phyloP scores from a whole-genome alignment of 345 rosid species.

The Murraya paniculata region DNA sequence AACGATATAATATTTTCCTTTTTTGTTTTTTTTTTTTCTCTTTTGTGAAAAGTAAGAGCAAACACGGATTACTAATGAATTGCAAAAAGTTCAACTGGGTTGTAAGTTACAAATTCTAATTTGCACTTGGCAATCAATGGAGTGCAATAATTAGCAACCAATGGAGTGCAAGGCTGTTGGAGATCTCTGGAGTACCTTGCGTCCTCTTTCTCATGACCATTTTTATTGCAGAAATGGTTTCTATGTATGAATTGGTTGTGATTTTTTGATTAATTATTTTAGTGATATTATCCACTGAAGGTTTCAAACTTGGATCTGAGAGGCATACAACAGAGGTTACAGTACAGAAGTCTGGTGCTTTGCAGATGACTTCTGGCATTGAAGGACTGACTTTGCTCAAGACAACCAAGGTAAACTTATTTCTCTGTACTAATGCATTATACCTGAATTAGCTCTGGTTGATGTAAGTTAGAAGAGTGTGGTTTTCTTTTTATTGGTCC shows the following conservation, averaged over 20 bases:
- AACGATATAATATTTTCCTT: neutral
- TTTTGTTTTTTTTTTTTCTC: neutral
- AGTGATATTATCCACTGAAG: slow-evolving; percentile 33
- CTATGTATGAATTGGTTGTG: neutral
- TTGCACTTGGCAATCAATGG: neutral
- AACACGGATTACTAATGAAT: neutral
- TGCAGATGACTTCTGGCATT: slow-evolving; percentile 67
- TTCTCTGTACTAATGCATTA: neutral
- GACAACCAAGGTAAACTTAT: slow-evolving; percentile 71
- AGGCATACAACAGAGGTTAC: slow-evolving; percentile 71
- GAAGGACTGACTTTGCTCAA: slow-evolving; percentile 75
- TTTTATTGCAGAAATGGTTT: no score
- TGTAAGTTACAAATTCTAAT: neutral
- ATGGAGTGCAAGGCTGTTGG: neutral
- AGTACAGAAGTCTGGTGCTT: slow-evolving; percentile 59
- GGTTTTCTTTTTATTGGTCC: neutral
- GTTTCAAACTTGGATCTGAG: slow-evolving; percentile 96
- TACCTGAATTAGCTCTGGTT: neutral
- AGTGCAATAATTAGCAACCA: neutral
- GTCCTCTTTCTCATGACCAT: no score
- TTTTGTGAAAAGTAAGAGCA: neutral
- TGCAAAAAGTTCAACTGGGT: neutral
- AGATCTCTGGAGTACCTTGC: neutral
- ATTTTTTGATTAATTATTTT: neutral
- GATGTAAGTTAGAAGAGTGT: neutral